Evolutionary conservation across 768 basidiomycete genomes (phyloP).

Genomic region (Lyophyllum atratum): DNA sequence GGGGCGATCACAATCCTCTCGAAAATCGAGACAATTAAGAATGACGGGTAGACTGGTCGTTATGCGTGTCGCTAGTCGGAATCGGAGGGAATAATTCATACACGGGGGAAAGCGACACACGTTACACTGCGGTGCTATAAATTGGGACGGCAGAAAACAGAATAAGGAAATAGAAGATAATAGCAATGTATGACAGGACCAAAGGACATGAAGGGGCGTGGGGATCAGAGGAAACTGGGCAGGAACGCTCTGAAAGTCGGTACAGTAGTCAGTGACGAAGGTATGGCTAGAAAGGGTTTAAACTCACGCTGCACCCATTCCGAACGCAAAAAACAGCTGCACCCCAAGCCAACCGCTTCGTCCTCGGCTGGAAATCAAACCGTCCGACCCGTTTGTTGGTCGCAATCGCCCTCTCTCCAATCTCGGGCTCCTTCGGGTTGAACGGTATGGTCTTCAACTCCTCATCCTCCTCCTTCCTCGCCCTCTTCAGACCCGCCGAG

Average conservation of each 20-base stretch:
- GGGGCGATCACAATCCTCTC: not conserved
- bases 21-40: slow-evolving; percentile 3
- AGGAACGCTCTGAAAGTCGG: slow-evolving; percentile 47
- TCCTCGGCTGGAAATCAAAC: slow-evolving; percentile 61
- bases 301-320: slow-evolving; percentile 79
- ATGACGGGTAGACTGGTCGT: not conserved
- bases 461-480: slow-evolving; percentile 56
- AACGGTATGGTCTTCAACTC: slow-evolving; percentile 42
- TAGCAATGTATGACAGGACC: slow-evolving; percentile 9
- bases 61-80: slow-evolving; percentile 11
- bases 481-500: slow-evolving; percentile 47
- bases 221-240: slow-evolving; percentile 59
- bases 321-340: slow-evolving; percentile 81
- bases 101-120: slow-evolving; percentile 14
- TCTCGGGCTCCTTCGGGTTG: slow-evolving; percentile 70
- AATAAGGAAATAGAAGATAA: not conserved
- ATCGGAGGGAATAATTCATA: slow-evolving; percentile 15
- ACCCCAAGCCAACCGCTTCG: slow-evolving; percentile 83
- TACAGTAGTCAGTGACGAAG: slow-evolving; percentile 4
- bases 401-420: slow-evolving; percentile 49
- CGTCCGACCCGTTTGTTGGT: slow-evolving; percentile 65
- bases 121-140: not conserved
- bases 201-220: slow-evolving; percentile 17
- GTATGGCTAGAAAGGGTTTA: not conserved
- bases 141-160: not conserved